Evolutionary conservation across 768 basidiomycete genomes (phyloP), one percentile per base, ranked within the genome.

Genomic region (Cystobasidium tubakii): DNA sequence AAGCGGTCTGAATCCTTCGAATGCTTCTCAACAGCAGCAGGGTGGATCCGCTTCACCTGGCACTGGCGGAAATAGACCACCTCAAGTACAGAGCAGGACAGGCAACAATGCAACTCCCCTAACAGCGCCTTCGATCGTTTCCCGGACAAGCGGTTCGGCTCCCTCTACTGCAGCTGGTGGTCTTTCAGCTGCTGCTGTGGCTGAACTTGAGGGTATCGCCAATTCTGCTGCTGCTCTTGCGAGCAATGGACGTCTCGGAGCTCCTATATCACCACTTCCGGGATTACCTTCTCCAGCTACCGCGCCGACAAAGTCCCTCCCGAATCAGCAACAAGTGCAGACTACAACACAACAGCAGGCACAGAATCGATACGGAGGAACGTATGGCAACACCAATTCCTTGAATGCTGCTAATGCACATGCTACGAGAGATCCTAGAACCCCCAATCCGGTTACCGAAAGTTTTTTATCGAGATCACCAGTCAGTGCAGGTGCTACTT

Each of bases 401-500:
- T 60, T 60, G 29, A 60, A 25, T 21, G 29, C 57, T 15, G 57
- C 15, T 29, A 34, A 27, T 29, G 27, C 57, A 60, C 25, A 7
- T 12, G 33, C 57, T 27, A 60, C 27, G 4, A 27, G 57, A 60
- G 57, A 60, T 60, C 57, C 57, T 60, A 25, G 57, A 60, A 60
- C 57, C 4, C 57, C 57, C 23, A 60, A 60, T 60, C 57, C 57
- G 13, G 57, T 60, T 29, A 60, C 57, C 9, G 57, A 60, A 21
- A 60, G 46, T n/a, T 19, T 60, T 12, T 60, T 60, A 34, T 60
- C 57, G 13, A 60, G 57, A 60, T 60, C 57, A 2, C 57, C 57
- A 29, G 17, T 60, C 27, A 60, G 29, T 60, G 57, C 57, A 6
- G 57, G 57, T 29, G 57, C 57, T 60, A 34, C 57, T 29, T 27